phyloP scores from a whole-genome alignment of 768 basidiomycete genomes.

The Tylopilus vinaceipallidus region DNA sequence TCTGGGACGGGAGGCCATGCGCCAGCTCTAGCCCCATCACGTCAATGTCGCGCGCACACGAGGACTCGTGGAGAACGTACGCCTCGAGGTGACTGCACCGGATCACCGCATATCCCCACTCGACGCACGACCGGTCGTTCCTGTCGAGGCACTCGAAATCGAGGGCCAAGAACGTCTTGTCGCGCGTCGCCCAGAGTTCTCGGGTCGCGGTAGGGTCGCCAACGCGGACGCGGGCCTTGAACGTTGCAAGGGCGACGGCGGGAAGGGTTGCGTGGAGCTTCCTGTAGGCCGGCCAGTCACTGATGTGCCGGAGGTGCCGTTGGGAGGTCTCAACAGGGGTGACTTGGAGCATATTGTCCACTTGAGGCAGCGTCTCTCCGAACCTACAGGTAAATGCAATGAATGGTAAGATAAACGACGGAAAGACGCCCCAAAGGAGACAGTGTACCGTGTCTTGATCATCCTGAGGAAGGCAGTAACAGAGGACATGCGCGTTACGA shows the following conservation, averaged over 20 bases:
- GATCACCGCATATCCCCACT: conserved; percentile 83
- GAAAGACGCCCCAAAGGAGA: neutral
- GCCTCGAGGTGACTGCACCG: conserved; percentile 68
- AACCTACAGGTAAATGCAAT: conserved; percentile 51
- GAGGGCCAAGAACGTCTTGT: conserved; percentile 74
- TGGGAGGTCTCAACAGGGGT: conserved; percentile 65
- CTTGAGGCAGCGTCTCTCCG: conserved; percentile 70
- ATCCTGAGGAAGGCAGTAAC: conserved; percentile 78
- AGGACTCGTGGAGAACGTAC: conserved; percentile 40
- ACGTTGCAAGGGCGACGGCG: conserved; percentile 61
- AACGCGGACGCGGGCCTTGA: conserved; percentile 59
- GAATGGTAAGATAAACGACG: neutral
- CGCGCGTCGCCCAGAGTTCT: conserved; percentile 64
- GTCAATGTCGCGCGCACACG: conserved; percentile 2
- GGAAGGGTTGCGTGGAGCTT: conserved; percentile 71
- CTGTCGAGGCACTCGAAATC: conserved; percentile 77
- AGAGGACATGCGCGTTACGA: conserved; percentile 72
- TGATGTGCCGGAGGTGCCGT: conserved; percentile 68
- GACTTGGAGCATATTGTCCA: conserved; percentile 69
- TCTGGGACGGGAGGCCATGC: conserved; percentile 80
- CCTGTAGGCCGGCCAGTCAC: conserved; percentile 66
- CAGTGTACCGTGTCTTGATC: conserved; percentile 70
- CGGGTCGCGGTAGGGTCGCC: conserved; percentile 66
- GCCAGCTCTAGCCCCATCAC: conserved; percentile 42
- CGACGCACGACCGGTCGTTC: conserved; percentile 63